Conservation (phyloP, 257 asterid genomes). For the Misopates orontium region DNA sequence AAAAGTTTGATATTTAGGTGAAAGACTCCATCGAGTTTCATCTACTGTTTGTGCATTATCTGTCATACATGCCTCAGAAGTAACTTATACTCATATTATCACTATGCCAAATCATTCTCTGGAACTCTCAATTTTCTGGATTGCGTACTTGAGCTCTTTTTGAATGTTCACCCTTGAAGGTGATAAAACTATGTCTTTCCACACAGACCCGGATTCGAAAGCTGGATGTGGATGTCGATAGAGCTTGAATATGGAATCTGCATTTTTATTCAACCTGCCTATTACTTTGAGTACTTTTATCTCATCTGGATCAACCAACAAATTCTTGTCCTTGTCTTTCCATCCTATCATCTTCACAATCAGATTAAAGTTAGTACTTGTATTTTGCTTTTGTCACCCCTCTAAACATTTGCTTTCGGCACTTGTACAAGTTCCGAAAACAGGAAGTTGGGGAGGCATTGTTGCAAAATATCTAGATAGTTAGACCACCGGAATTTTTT, state of each 20-base stretch:
- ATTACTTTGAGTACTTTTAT: constrained; percentile 54
- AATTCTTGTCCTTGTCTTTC: constrained; percentile 83
- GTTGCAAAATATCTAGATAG: neutral
- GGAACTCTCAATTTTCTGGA: constrained; percentile 68
- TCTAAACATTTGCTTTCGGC: neutral
- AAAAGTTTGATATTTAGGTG: neutral
- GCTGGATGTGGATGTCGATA: constrained; percentile 72
- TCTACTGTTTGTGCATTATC: constrained; percentile 4
- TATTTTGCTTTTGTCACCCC: neutral
- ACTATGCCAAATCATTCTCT: constrained; percentile 29
- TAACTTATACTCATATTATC: constrained; percentile 7
- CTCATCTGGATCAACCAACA: constrained; percentile 92
- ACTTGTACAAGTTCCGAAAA: neutral
- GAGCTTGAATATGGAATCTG: constrained; percentile 74
- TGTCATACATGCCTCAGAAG: constrained; percentile 13
- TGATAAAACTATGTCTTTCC: constrained; percentile 93
- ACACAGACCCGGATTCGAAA: constrained; percentile 69
- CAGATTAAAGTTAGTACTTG: constrained; percentile 25
- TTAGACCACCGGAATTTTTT: no score
- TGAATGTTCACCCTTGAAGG: constrained; percentile 93
- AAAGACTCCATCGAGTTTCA: neutral
- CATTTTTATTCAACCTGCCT: constrained; percentile 62
- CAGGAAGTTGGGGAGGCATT: neutral
- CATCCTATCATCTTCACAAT: constrained; percentile 80
- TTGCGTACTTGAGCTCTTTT: constrained; percentile 84